Conservation (phyloP, 192 early-diverging fungal genomes). For the Podochytrium sp. region DNA sequence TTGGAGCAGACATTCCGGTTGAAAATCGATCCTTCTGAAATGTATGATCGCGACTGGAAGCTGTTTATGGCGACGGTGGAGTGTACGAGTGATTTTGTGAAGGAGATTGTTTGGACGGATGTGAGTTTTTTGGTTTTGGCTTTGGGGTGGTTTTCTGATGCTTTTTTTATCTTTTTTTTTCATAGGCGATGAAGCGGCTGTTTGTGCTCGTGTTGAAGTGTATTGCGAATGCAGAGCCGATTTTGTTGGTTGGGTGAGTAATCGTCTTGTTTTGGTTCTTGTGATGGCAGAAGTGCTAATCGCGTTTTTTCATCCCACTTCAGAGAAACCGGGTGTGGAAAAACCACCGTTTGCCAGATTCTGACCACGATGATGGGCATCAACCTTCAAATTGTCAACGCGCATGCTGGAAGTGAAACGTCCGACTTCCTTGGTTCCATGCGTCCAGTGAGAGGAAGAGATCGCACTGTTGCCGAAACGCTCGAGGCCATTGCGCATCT, state of each 20-base stretch:
- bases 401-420: slow-evolving; percentile 95
- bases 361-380: slow-evolving; percentile 67
- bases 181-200: slow-evolving; percentile 80
- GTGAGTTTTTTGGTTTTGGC: neutral
- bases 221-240: slow-evolving; percentile 82
- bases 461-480: slow-evolving; percentile 54
- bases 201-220: slow-evolving; percentile 85
- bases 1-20: slow-evolving; percentile 83
- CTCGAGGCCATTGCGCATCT: slow-evolving; percentile 47
- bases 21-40: slow-evolving; percentile 57
- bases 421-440: slow-evolving; percentile 93
- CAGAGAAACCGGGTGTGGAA: slow-evolving; percentile 94
- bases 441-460: slow-evolving; percentile 83
- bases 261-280: neutral
- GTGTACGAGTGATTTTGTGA: slow-evolving; percentile 14
- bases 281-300: no score
- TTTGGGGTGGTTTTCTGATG: neutral
- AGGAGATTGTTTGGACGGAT: slow-evolving; percentile 87
- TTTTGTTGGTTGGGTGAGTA: slow-evolving; percentile 80
- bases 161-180: neutral
- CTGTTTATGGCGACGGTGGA: slow-evolving; percentile 18
- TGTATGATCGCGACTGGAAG: slow-evolving; percentile 69
- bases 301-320: neutral
- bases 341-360: slow-evolving; percentile 97
- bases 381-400: slow-evolving; percentile 88